Evolutionary conservation across 345 rosid species (phyloP).

Genomic region (Lenwebbia sp.): DNA sequence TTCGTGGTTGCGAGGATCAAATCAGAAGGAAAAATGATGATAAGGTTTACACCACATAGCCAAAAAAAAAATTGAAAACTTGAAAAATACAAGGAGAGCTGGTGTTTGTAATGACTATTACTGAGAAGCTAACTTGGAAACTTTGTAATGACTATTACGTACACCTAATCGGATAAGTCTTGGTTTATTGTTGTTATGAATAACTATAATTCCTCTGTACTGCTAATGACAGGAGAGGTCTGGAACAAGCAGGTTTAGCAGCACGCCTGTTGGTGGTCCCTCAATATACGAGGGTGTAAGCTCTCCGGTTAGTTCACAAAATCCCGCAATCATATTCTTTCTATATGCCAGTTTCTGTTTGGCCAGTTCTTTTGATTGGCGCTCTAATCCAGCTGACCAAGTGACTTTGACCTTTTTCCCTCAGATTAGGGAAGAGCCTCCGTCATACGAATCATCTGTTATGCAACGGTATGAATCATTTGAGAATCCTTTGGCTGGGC

Average conservation of each 20-base stretch:
- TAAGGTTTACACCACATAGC: neutral
- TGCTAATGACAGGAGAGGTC: constrained; percentile 44
- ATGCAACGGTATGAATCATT: constrained; percentile 50
- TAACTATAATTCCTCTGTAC: neutral
- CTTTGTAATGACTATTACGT: neutral
- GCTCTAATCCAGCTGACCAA: neutral
- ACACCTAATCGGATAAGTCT: neutral
- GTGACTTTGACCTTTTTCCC: neutral
- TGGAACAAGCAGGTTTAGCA: constrained; percentile 38
- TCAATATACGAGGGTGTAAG: constrained; percentile 55
- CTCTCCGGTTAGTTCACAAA: constrained; percentile 49
- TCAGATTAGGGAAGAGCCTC: constrained; percentile 94
- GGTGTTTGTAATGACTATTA: neutral
- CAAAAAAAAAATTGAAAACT: neutral
- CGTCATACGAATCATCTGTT: constrained; percentile 61
- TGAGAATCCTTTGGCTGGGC: constrained; percentile 63
- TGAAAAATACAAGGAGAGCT: neutral
- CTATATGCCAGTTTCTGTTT: neutral
- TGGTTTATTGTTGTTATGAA: neutral
- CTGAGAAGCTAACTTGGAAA: neutral
- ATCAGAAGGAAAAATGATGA: neutral
- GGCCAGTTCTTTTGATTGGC: neutral
- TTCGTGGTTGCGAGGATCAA: neutral
- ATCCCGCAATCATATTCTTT: neutral
- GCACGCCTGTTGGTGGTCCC: constrained; percentile 8